A percentile compares a stretch with the other conserved stretches of the same genome.
phyloP scores from a whole-genome alignment of 2,329 filamentous ascomycete genomes.

The Bipolaris cookei region DNA sequence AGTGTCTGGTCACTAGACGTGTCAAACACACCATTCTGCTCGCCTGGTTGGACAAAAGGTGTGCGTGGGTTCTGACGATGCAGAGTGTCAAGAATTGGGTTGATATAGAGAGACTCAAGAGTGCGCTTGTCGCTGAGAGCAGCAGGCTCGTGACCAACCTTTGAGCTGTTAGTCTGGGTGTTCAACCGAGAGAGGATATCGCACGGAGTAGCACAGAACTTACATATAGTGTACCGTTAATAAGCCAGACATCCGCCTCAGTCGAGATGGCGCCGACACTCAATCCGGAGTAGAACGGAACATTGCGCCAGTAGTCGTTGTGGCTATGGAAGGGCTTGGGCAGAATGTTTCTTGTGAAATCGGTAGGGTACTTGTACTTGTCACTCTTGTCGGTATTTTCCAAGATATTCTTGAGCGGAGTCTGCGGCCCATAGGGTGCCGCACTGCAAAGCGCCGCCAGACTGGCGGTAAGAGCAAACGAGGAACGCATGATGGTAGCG shows the following conservation, averaged over 20 bases:
- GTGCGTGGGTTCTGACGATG: conserved; percentile 62
- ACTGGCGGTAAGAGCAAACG: conserved; percentile 23
- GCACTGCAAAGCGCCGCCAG: conserved; percentile 26
- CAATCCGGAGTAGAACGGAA: conserved; percentile 60
- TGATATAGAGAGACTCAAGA: conserved; percentile 64
- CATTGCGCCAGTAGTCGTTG: conserved; percentile 65
- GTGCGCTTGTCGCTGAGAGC: conserved; percentile 62
- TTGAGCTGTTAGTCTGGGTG: background rate
- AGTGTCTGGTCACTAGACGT: conserved; percentile 64
- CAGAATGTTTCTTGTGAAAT: conserved; percentile 65
- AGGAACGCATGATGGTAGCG: conserved; percentile 29
- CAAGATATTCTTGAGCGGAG: conserved; percentile 61
- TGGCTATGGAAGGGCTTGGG: conserved; percentile 64
- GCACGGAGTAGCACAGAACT: conserved; percentile 21
- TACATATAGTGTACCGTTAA: conserved; percentile 62
- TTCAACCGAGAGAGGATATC: background rate
- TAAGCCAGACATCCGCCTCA: conserved; percentile 68
- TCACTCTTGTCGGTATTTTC: conserved; percentile 59
- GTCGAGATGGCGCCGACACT: conserved; percentile 63
- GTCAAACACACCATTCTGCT: conserved; percentile 67
- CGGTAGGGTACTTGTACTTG: conserved; percentile 66
- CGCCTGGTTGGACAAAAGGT: conserved; percentile 54
- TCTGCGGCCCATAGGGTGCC: conserved; percentile 49
- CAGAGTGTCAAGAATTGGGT: conserved; percentile 64
- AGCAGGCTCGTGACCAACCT: conserved; percentile 63